Evolutionary conservation across 495 filamentous ascomycete genomes (phyloP), one percentile per base, ranked within the genome.

Genomic region (Opeltia flavorubescens): DNA sequence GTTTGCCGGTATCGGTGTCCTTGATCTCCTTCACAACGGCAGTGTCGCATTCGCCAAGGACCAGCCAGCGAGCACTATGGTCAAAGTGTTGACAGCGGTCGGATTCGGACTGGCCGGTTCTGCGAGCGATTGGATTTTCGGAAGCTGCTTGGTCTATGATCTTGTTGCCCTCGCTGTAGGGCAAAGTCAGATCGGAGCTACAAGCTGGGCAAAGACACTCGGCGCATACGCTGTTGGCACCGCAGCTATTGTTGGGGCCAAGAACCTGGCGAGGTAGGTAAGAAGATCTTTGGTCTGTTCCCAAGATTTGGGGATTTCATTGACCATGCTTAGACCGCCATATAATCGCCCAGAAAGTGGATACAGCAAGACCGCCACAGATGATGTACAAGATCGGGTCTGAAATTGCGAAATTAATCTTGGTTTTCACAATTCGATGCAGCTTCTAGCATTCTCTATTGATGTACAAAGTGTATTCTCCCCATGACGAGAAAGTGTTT

Each of bases 1-100:
- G 4, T 75, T 75, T 43, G 69, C 68, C 0, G 71, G 71, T 23
- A 75, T 74, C 46, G 69, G 69, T 7, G 65, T 73, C 13, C 60
- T 75, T 17, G 71, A 74, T 44, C 52, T 75, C 18, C 55, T 74
- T 5, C 69, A 73, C 53, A 75, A 74, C 44, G 65, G 65, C 34
- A 68, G 65, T 17, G 64, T 65, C 0, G 71, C 69, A 4, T 72
- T 68, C 51, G 70, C 63, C 57, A 58, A 66, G 31, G 62, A 64
- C 49, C 51, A 63, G 21, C 51, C 58, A 11, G 60, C 70, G 2
- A 61, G 51, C 7, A 60, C 52, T n/a, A 30, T 59, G 7, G 66
- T 71, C 43, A 71, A 71, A 54, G 62, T 65, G 1, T 26, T 63
- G 34, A 72, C 71, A 5, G 68, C 62, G 4, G 40, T 69, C 2